Evolutionary conservation across 2,329 filamentous ascomycete genomes (phyloP).

Genomic region (Tolypocladium nubicola): DNA sequence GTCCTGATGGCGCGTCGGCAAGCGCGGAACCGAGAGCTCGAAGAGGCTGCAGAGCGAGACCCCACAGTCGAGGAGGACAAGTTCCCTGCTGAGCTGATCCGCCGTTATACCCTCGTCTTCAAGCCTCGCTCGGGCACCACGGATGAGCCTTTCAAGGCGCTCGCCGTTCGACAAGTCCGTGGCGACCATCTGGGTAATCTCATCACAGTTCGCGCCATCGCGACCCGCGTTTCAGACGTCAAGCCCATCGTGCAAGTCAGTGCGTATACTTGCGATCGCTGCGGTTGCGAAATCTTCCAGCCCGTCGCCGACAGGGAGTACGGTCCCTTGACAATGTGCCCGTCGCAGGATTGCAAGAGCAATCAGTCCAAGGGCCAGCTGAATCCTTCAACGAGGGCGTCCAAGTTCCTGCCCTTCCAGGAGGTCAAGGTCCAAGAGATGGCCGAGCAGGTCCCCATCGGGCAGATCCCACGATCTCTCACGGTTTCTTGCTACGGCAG

Average conservation of each 20-base stretch:
- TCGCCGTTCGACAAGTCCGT: constrained; percentile 88
- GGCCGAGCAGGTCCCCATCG: constrained; percentile 97
- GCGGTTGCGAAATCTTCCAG: constrained; percentile 95
- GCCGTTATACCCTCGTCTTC: constrained; percentile 92
- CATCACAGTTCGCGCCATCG: constrained; percentile 89
- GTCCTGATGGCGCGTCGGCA: constrained; percentile 90
- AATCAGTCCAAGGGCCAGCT: constrained; percentile 93
- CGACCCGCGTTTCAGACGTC: constrained; percentile 91
- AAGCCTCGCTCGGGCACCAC: constrained; percentile 73
- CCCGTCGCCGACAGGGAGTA: constrained; percentile 87
- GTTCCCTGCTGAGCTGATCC: constrained; percentile 85
- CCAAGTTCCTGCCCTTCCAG: constrained; percentile 95
- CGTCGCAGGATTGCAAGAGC: constrained; percentile 77
- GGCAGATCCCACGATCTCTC: constrained; percentile 86
- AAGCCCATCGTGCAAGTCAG: constrained; percentile 97
- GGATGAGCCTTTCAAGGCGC: constrained; percentile 49
- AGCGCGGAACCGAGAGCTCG: constrained; percentile 70
- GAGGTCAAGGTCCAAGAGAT: constrained; percentile 98
- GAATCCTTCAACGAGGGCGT: constrained; percentile 88
- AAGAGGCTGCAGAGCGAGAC: constrained; percentile 57
- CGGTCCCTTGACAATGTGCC: constrained; percentile 75
- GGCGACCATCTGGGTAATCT: constrained; percentile 88
- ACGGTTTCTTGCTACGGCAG: constrained; percentile 85
- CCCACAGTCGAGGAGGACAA: constrained; percentile 58
- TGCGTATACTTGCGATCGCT: constrained; percentile 94